Conservation (phyloP, 495 filamentous ascomycete species). For the Mytilinidion resinicola region DNA sequence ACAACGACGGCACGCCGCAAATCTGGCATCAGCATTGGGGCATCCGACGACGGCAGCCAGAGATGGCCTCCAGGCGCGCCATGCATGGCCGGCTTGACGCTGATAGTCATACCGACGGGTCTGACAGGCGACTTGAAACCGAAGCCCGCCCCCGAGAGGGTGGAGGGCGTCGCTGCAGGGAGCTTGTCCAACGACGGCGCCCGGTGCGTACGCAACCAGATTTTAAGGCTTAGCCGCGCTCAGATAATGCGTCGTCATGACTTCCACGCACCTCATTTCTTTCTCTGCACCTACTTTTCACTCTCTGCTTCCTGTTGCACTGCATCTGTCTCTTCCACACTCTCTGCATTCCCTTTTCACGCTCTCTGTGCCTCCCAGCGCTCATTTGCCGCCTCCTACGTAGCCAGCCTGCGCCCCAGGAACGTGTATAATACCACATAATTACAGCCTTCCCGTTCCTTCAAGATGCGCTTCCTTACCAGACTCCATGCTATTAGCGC, state of each 20-base stretch:
- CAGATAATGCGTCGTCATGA: conserved; percentile 2
- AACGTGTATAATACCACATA: background rate
- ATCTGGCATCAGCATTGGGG: too few relatives aligned
- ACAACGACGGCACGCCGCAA: too few relatives aligned
- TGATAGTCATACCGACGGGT: too few relatives aligned
- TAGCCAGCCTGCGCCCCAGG: background rate
- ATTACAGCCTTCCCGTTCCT: background rate
- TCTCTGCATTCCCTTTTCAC: background rate
- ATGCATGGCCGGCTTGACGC: too few relatives aligned
- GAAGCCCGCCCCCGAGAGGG: too few relatives aligned
- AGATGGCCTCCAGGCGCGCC: too few relatives aligned
- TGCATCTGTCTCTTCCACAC: background rate
- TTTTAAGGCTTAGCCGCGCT: background rate
- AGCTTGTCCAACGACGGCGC: background rate
- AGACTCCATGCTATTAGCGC: conserved; percentile 8
- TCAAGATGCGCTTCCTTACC: conserved; percentile 18
- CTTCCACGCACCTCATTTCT: background rate
- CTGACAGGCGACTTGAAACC: too few relatives aligned
- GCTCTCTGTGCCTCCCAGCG: background rate
- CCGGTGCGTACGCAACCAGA: background rate
- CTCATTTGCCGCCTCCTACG: background rate
- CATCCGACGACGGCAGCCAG: too few relatives aligned
- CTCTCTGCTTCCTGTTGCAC: background rate
- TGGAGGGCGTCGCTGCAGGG: too few relatives aligned
- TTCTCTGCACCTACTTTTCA: background rate